Percentiles rank a stretch among this genome's conserved stretches.
Conservation (phyloP, 2,329 filamentous ascomycete species). For the Talaromyces albobiverticillius region DNA sequence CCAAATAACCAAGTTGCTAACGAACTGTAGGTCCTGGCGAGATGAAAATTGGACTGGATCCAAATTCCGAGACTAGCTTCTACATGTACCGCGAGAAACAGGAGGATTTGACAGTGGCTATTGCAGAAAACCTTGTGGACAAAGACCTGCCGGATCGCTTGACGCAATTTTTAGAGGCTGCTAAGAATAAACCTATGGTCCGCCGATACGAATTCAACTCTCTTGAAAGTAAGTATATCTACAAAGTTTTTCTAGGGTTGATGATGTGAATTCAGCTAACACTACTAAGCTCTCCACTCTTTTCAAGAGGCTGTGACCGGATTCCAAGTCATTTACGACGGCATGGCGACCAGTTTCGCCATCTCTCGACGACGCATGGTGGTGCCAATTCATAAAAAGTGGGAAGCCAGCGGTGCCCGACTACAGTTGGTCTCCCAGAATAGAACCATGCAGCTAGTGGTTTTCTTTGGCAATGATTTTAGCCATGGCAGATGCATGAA, state of each 20-base stretch:
- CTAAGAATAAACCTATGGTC: slow-evolving; percentile 61
- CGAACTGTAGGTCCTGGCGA: slow-evolving; percentile 60
- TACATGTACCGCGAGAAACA: slow-evolving; percentile 71
- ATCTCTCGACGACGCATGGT: slow-evolving; percentile 85
- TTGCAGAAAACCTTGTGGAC: slow-evolving; percentile 65
- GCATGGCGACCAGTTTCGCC: slow-evolving; percentile 67
- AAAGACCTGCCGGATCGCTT: slow-evolving; percentile 64
- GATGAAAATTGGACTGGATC: slow-evolving; percentile 63
- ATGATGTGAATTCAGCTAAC: neutral
- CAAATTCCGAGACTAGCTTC: slow-evolving; percentile 60
- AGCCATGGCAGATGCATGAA: slow-evolving; percentile 85
- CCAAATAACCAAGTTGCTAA: slow-evolving; percentile 15
- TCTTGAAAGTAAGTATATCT: slow-evolving; percentile 37
- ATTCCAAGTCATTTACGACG: slow-evolving; percentile 72
- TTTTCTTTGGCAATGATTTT: slow-evolving; percentile 80
- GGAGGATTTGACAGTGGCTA: slow-evolving; percentile 70
- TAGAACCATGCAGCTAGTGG: slow-evolving; percentile 72
- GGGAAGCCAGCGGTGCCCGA: slow-evolving; percentile 77
- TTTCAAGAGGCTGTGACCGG: slow-evolving; percentile 80
- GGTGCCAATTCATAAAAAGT: slow-evolving; percentile 90
- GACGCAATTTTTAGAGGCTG: slow-evolving; percentile 58
- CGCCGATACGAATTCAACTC: slow-evolving; percentile 69
- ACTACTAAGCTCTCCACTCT: slow-evolving; percentile 62
- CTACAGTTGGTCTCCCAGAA: slow-evolving; percentile 77
- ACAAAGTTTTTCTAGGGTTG: too few species aligned